These are phyloP conservation scores for Marasmius fiardii DNA, from an alignment of 1,284 basidiomycete genomes.

Conservation along the genomic window DNA sequence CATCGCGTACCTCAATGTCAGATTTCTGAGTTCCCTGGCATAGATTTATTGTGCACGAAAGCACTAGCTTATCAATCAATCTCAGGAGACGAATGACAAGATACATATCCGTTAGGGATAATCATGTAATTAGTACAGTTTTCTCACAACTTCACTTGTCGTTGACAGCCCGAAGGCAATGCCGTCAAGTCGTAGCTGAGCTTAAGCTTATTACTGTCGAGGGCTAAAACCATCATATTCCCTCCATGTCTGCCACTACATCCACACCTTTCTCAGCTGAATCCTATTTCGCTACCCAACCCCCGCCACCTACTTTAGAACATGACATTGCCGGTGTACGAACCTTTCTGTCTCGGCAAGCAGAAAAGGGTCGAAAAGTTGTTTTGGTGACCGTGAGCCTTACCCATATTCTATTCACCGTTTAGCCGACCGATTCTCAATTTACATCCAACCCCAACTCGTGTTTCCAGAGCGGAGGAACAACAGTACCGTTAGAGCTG, in stretches of 20 bases:
- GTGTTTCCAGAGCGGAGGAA: slow-evolving; percentile 80
- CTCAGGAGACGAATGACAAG: too few species aligned
- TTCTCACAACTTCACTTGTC: too few species aligned
- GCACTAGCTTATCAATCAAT: too few species aligned
- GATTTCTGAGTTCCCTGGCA: too few species aligned
- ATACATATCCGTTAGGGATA: too few species aligned
- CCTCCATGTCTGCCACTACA: slow-evolving; percentile 21
- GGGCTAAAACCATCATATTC: not conserved
- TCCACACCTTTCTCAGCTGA: slow-evolving; percentile 69
- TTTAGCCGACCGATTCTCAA: slow-evolving; percentile 7
- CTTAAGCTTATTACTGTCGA: not conserved
- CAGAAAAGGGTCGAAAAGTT: slow-evolving; percentile 65
- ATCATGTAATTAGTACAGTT: too few species aligned
- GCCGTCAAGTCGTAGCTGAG: not conserved
- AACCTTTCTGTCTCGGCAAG: slow-evolving; percentile 73
- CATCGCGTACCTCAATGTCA: too few species aligned
- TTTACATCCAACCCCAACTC: slow-evolving; percentile 7
- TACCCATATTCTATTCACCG: slow-evolving; percentile 28
- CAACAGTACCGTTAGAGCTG: slow-evolving; percentile 92
- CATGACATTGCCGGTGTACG: slow-evolving; percentile 61
- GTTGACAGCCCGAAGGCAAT: too few species aligned
- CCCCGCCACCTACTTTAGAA: slow-evolving; percentile 66
- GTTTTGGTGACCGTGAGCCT: slow-evolving; percentile 89
- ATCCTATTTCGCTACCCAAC: slow-evolving; percentile 83
- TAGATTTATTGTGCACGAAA: too few species aligned